A percentile compares a stretch with the other conserved stretches of the same genome.
These are phyloP conservation scores for Flaveria sonorensis DNA, from an alignment of 129 eudicot species.

Conservation along the genomic window DNA sequence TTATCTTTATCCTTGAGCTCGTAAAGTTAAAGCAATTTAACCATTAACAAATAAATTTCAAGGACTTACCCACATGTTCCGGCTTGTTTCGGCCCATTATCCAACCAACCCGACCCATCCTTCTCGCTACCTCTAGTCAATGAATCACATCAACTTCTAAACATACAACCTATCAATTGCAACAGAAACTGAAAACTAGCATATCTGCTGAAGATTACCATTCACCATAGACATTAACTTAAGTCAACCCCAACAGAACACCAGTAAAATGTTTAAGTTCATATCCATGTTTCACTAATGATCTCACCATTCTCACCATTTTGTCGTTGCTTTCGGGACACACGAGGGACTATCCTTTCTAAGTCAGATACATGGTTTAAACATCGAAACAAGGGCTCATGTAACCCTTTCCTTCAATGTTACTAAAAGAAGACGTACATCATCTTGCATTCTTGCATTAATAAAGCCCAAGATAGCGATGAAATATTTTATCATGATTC, in stretches of 20 bases:
- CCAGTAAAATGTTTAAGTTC: background rate
- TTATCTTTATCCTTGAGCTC: no score
- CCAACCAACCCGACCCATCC: no score
- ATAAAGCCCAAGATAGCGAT: background rate
- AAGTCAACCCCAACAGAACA: constrained; percentile 9
- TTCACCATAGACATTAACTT: constrained; percentile 6
- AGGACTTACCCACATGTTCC: no score
- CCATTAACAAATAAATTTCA: no score
- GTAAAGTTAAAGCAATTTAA: no score
- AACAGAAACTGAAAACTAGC: background rate
- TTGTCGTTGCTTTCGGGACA: no score
- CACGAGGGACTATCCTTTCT: no score
- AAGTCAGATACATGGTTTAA: constrained; percentile 2
- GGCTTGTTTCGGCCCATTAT: background rate
- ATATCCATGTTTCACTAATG: no score
- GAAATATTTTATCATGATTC: background rate
- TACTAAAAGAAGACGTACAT: background rate
- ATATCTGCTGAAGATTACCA: constrained; percentile 3
- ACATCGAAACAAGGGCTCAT: background rate
- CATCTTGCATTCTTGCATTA: background rate
- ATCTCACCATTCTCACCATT: no score
- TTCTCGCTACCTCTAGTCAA: no score
- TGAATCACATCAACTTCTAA: background rate
- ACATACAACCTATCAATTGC: background rate
- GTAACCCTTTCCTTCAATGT: background rate